phyloP scores from a whole-genome alignment of 2,329 filamentous ascomycete species.

The Venturia effusa region DNA sequence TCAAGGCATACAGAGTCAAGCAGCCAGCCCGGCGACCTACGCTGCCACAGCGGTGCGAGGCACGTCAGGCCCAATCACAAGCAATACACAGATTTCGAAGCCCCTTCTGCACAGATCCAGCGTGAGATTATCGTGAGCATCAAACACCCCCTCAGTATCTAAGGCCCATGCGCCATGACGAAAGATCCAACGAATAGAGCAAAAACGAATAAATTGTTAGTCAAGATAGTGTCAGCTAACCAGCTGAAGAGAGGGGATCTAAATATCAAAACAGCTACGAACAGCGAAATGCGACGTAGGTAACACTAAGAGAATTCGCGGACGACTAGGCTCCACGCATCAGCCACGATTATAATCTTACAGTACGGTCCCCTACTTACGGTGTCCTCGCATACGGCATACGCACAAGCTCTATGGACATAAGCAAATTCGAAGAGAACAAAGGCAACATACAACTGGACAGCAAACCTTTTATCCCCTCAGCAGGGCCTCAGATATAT shows the following conservation, averaged over 20 bases:
- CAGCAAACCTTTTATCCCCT: constrained; percentile 16
- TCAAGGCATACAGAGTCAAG: constrained; percentile 11
- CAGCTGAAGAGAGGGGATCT: constrained; percentile 17
- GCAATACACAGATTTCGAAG: constrained; percentile 16
- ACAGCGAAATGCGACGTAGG: constrained; percentile 14
- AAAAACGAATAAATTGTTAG: constrained; percentile 16
- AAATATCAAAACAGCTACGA: constrained; percentile 11
- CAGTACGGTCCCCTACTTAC: constrained; percentile 13
- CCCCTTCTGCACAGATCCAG: constrained; percentile 13
- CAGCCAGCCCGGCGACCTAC: constrained; percentile 12
- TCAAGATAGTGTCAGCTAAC: constrained; percentile 16
- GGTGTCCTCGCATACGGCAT: constrained; percentile 14
- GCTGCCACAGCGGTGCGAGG: constrained; percentile 13
- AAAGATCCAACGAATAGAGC: constrained; percentile 15
- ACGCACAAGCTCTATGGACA: constrained; percentile 15
- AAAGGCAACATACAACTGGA: constrained; percentile 15
- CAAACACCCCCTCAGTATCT: constrained; percentile 14
- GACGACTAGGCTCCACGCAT: constrained; percentile 10
- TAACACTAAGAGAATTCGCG: constrained; percentile 14
- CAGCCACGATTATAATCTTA: neutral
- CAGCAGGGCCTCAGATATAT: constrained; percentile 14
- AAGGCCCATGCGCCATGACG: constrained; percentile 15
- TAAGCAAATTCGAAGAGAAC: constrained; percentile 15
- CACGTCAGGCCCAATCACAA: constrained; percentile 13
- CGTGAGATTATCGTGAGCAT: constrained; percentile 16